Evolutionary conservation across 257 asterid genomes (phyloP), one percentile per base, ranked within the genome.

Genomic region (Solanum ossicruentum): DNA sequence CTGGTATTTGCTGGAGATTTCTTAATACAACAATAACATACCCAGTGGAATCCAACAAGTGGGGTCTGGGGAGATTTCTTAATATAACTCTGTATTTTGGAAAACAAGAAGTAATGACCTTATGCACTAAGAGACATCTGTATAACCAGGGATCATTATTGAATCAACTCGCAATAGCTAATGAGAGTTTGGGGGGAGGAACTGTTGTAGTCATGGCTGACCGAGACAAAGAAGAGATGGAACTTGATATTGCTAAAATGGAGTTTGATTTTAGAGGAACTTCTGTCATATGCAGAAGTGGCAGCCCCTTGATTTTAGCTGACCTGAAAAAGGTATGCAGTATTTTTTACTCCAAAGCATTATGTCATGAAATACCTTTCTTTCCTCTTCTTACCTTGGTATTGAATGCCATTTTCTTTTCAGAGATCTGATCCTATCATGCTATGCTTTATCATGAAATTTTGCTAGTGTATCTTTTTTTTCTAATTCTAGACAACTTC

Each of bases 211-310:
- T 93, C 87, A 92, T 95, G 98, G 98, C 98, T 72, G 98, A 95
- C 86, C 94, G 93, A 21, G 98, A 95, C 95, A 95, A 95, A 91
- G 98, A 95, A 89, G 98, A 93, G 90, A 93, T 95, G 98, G 98
- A 95, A 86, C 93, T 95, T 87, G 98, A 93, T 93, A 95, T 93
- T 88, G 92, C 91, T 43, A 95, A 93, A 90, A 95, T 95, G 98
- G 97, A 95, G 88, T 93, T 95, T 87, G 92, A 93, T 90, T 95
- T 95, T 82, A 88, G 93, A 88, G 98, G 98, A 91, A 93, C 97
- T 86, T 92, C 98, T 85, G 98, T 95, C 66, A 93, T 95, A 89
- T 95, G 98, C 88, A 92, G 98, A 90, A 93, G 95, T 61, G 98
- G 98, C 56, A 92, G 98, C 91, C 98, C 98, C 87, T 86, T 95